phyloP scores from a whole-genome alignment of 306 rosid species.

The Cyamopsis tetragonoloba region DNA sequence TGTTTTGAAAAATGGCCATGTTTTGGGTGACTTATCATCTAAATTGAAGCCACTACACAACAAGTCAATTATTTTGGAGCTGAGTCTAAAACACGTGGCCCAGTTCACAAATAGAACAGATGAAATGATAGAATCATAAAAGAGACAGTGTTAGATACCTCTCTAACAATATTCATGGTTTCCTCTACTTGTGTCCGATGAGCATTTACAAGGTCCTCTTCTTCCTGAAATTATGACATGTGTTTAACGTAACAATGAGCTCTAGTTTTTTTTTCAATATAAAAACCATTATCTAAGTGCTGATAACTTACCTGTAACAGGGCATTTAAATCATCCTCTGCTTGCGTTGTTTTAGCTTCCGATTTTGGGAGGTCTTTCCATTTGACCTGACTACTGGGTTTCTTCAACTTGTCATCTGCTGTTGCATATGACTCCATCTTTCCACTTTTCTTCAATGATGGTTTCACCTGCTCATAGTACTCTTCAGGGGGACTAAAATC shows the following conservation, averaged over 20 bases:
- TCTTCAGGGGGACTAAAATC: constrained; percentile 77
- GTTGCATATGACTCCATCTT: constrained; percentile 54
- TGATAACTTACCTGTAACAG: constrained; percentile 69
- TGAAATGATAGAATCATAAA: background rate
- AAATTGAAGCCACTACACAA: background rate
- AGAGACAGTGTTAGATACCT: constrained; percentile 52
- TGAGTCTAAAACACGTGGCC: background rate
- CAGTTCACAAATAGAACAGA: background rate
- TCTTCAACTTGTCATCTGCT: constrained; percentile 63
- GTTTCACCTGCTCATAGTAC: constrained; percentile 61
- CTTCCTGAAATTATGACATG: constrained; percentile 63
- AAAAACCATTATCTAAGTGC: constrained; percentile 6
- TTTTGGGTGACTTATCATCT: background rate
- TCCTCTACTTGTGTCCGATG: constrained; percentile 98
- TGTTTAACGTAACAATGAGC: constrained; percentile 1
- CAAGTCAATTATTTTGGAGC: constrained; percentile 6
- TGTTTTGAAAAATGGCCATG: background rate
- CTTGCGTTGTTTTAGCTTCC: constrained; percentile 46
- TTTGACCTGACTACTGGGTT: constrained; percentile 62
- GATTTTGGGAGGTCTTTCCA: constrained; percentile 71
- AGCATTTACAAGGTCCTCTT: constrained; percentile 96
- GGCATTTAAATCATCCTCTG: constrained; percentile 82
- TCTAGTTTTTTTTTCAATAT: background rate
- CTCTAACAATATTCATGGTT: constrained; percentile 91
- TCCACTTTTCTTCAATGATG: constrained; percentile 72